A percentile compares a stretch with the other conserved stretches of the same genome.
Conservation (phyloP, 2,329 filamentous ascomycete genomes). For the Penicillium sp. region DNA sequence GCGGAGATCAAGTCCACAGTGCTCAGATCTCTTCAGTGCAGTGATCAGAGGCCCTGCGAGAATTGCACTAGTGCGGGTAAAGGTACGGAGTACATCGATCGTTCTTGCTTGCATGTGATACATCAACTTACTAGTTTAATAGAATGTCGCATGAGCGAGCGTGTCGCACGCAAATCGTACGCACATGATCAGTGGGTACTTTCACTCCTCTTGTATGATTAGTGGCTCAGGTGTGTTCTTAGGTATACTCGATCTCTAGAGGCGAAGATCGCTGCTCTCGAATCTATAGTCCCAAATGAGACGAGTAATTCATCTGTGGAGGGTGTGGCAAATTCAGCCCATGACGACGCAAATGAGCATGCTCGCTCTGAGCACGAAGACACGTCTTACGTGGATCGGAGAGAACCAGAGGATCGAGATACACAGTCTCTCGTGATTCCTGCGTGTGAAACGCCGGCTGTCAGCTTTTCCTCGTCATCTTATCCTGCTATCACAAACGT, state of each 20-base stretch:
- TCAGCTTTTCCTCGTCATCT: neutral
- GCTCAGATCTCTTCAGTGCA: conserved; percentile 4
- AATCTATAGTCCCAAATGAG: conserved; percentile 3
- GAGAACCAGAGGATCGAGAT: neutral
- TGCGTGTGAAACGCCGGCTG: neutral
- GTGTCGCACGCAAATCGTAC: conserved; percentile 4
- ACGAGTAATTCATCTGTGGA: neutral
- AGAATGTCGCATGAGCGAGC: conserved; percentile 11
- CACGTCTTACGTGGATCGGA: neutral
- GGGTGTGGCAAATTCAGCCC: neutral
- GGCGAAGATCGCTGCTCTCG: conserved; percentile 7
- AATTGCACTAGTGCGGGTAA: conserved; percentile 9
- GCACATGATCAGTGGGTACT: conserved; percentile 6
- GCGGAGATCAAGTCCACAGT: neutral
- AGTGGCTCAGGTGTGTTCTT: neutral
- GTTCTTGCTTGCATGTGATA: neutral
- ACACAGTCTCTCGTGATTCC: neutral
- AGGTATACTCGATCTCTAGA: conserved; percentile 14
- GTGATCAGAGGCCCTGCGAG: conserved; percentile 9
- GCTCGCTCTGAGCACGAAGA: neutral
- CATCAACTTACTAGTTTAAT: neutral
- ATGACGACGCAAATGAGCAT: neutral
- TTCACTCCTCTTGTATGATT: neutral
- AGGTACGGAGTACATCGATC: neutral
- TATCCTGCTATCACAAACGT: neutral